A percentile compares a stretch with the other conserved stretches of the same genome.
Conservation (phyloP, 2,329 filamentous ascomycete species). For the Fusarium haematococcum region DNA sequence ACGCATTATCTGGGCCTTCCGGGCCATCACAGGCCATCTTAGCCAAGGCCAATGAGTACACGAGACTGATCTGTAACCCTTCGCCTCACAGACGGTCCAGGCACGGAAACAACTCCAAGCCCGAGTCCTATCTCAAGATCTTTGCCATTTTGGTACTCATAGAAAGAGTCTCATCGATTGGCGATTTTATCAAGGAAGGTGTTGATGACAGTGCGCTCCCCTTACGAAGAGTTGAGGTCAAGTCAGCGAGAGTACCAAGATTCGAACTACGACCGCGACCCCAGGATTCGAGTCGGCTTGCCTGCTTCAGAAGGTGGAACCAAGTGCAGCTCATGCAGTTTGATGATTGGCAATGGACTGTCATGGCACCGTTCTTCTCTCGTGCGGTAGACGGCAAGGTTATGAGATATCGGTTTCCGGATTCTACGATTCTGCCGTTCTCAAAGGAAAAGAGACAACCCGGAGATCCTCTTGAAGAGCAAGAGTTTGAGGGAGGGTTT, state of each 20-base stretch:
- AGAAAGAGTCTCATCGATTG: not conserved
- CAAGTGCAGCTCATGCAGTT: not conserved
- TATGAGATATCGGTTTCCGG: not conserved
- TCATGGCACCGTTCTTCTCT: slow-evolving; percentile 8
- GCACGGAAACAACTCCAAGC: not conserved
- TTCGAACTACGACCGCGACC: not conserved
- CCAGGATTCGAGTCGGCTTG: not conserved
- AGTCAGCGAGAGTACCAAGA: not conserved
- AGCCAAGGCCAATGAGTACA: not conserved
- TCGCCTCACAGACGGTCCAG: not conserved
- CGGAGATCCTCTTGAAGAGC: not conserved
- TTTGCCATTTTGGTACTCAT: slow-evolving; percentile 7
- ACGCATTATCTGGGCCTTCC: not conserved
- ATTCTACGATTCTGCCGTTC: not conserved
- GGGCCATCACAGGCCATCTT: not conserved
- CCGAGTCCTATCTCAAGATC: not conserved
- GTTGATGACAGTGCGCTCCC: slow-evolving; percentile 6
- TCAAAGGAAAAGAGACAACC: not conserved
- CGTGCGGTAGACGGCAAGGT: not conserved
- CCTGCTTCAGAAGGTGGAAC: not conserved
- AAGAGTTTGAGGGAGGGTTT: slow-evolving; percentile 1
- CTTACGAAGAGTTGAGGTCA: not conserved
- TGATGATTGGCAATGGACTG: slow-evolving; percentile 16
- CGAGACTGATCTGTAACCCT: not conserved
- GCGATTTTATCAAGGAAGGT: not conserved